Evolutionary conservation across 305 asterid genomes (phyloP), one percentile per base, ranked within the genome.

Genomic region (Stenogyne calaminthoides): DNA sequence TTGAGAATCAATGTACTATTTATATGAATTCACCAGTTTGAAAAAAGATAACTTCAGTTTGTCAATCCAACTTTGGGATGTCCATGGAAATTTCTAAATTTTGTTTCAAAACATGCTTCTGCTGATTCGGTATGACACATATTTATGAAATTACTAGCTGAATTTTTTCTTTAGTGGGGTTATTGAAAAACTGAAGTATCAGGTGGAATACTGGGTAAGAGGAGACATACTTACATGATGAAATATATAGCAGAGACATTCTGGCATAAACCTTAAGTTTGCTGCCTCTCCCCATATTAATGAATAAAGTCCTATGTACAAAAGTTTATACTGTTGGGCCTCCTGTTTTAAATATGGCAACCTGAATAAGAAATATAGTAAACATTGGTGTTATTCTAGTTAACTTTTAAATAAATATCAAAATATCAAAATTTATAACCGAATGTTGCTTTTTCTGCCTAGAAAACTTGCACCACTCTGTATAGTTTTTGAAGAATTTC

Each of bases 231-330:
- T 80, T 89, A 95, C 99, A 75, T 91, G 89, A 87, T 95, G 99
- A 85, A 92, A 91, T 78, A 92, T 85, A 81, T 87, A 95, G 69
- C 98, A 90, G 77, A 95, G 92, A 69, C 97, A 95, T 74, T 95
- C 99, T 46, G 99, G 97, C 99, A 95, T 87, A 66, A 92, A 91
- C 86, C 97, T 86, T 72, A 95, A 73, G 78, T 95, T 95, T 4
- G 99, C 99, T 19, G 99, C 98, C 82, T 95, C 99, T 52, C 98
- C 99, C 99, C 99, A 95, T 85, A 95, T 92, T 62, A 95, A 84
- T 69, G 90, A 88, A 85, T 89, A 95, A 76, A 95, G 96, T 52
- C 96, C 91, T 74, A 89, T 75, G 66, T 95, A 95, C 58, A 95
- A 83, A 80, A 95, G 90, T 74, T 95, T 95, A 79, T 92, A 86